Evolutionary conservation across 345 rosid genomes (phyloP), one percentile per base, ranked within the genome.

Genomic region (Turritis glabra): DNA sequence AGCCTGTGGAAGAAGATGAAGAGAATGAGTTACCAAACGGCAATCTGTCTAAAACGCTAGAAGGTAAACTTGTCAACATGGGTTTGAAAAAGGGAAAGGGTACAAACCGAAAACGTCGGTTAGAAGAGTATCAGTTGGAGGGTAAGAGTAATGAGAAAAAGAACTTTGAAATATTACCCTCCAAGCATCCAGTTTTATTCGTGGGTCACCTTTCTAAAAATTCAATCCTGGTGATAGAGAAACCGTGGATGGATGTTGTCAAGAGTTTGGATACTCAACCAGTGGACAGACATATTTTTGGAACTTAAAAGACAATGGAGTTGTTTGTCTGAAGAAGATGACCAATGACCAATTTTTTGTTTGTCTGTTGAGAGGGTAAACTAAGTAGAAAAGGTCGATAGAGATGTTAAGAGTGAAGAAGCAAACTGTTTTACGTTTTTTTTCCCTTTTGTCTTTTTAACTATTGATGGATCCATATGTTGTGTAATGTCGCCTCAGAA

Each of bases 201-300:
- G 76, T 91, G 19, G 92, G 97, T 32, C 89, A 88, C 74, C 95
- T 91, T 76, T 85, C 96, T 3, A 87, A 84, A 80, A 85, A 82
- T 56, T 84, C 95, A 46, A 25, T 94, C 73, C 69, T 94, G 88
- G 85, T 91, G 75, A 47, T 94, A 43, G 97, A 94, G 84, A 91
- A 86, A 81, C 95, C 98, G 2, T 94, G 98, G 98, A 77, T 84
- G 80, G 91, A 90, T 60, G 97, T 94, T 77, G 85, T 91, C 47
- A 88, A 86, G 79, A 71, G 77, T 63, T 84, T 94, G 17, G 93
- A 91, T 51, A 67, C 95, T 46, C 81, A 83, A 38, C 97, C 98
- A 56, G 88, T 94, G 41, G 95, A 94, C 85, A 94, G 95, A 87
- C 96, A 90, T 86, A 78, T 90, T 64, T 94, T 79, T 63, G 98